Conservation (phyloP, 139 green algal genomes). For the Picochlorum sp. region DNA sequence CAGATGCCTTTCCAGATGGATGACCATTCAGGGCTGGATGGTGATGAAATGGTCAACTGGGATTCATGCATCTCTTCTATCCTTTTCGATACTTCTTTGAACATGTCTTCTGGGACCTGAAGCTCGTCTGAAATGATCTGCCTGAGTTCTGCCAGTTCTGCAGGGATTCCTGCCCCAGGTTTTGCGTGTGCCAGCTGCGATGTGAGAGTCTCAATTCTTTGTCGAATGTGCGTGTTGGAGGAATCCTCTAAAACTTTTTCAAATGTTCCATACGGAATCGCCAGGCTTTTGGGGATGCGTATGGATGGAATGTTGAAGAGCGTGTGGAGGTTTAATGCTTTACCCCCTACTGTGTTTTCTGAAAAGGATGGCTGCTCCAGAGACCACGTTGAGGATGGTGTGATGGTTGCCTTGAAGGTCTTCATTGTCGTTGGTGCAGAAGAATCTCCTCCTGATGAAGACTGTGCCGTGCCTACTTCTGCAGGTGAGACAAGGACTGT, state of each 20-base stretch:
- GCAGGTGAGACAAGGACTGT: not conserved
- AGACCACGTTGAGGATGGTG: slow-evolving; percentile 20
- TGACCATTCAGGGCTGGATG: slow-evolving; percentile 30
- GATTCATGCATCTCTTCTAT: slow-evolving; percentile 29
- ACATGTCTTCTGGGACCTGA: slow-evolving; percentile 30
- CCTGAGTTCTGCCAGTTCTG: slow-evolving; percentile 32
- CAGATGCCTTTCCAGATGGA: slow-evolving; percentile 63
- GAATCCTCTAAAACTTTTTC: slow-evolving; percentile 55
- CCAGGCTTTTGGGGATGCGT: slow-evolving; percentile 47
- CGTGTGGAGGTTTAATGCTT: slow-evolving; percentile 59
- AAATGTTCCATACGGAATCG: slow-evolving; percentile 80
- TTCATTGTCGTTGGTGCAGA: not conserved
- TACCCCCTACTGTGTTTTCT: slow-evolving; percentile 60
- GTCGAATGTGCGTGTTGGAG: slow-evolving; percentile 35
- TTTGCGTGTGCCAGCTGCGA: slow-evolving; percentile 9
- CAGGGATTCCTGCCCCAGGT: slow-evolving; percentile 7
- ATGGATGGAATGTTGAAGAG: slow-evolving; percentile 36
- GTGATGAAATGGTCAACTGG: not conserved
- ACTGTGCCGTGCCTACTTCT: not conserved
- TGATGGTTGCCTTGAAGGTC: not conserved
- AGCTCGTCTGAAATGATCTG: slow-evolving; percentile 27
- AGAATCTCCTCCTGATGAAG: not conserved
- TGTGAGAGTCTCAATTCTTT: slow-evolving; percentile 21
- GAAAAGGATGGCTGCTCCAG: slow-evolving; percentile 46
- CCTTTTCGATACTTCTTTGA: slow-evolving; percentile 28